phyloP scores from a whole-genome alignment of 208 protist genomes.

The Trypanosoma brucei region DNA sequence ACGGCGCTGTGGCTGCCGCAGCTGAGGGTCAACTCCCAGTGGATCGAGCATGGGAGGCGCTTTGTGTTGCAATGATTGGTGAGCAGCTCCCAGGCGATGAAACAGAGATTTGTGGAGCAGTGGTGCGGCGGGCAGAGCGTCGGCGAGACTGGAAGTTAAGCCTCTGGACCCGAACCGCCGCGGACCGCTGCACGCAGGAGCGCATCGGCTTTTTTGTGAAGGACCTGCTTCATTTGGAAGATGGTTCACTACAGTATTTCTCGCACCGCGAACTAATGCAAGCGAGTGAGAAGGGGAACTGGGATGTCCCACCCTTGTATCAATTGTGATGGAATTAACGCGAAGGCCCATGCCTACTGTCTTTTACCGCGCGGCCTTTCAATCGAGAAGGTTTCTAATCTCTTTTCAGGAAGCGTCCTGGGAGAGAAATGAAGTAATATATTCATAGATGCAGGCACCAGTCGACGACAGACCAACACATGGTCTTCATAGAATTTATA shows the following conservation, averaged over 20 bases:
- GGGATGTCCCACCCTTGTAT: slow-evolving; percentile 40
- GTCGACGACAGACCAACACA: too few relatives aligned
- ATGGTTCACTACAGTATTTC: slow-evolving; percentile 50
- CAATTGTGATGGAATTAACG: slow-evolving; percentile 18
- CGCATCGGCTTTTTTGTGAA: slow-evolving; percentile 58
- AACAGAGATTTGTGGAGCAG: slow-evolving; percentile 84
- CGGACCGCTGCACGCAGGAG: slow-evolving; percentile 56
- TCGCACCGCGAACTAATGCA: slow-evolving; percentile 77
- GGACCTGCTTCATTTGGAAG: slow-evolving; percentile 38
- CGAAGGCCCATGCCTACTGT: neutral
- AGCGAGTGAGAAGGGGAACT: slow-evolving; percentile 40
- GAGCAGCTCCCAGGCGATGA: slow-evolving; percentile 74
- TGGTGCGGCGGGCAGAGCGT: slow-evolving; percentile 50
- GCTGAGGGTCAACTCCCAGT: slow-evolving; percentile 29
- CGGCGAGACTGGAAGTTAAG: slow-evolving; percentile 72
- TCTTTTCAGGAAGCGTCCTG: too few relatives aligned
- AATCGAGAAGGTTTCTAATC: too few relatives aligned
- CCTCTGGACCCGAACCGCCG: slow-evolving; percentile 80
- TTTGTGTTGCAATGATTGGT: slow-evolving; percentile 74
- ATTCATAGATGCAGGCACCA: too few relatives aligned
- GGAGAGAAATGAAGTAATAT: too few relatives aligned
- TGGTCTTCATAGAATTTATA: too few relatives aligned
- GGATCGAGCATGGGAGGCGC: slow-evolving; percentile 71
- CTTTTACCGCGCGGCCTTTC: neutral
- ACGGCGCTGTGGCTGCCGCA: neutral